Conservation (phyloP, 305 asterid genomes). For the Fraxinus dipetala region DNA sequence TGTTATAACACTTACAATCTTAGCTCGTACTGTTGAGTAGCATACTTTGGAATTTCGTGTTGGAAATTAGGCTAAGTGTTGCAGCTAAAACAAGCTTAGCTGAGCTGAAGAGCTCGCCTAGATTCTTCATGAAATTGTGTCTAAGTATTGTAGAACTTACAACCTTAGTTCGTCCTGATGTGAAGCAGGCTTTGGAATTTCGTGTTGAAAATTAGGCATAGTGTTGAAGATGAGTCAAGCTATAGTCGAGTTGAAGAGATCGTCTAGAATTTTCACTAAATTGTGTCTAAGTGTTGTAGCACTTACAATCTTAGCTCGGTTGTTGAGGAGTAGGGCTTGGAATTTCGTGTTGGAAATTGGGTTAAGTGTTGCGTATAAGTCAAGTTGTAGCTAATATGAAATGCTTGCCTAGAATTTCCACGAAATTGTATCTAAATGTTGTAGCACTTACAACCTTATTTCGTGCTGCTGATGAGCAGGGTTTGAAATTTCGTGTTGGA, state of each 20-base stretch:
- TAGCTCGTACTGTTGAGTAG: neutral
- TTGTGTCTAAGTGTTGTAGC: neutral
- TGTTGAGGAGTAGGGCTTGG: too few relatives aligned
- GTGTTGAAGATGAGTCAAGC: neutral
- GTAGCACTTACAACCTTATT: too few relatives aligned
- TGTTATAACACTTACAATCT: neutral
- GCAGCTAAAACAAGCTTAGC: too few relatives aligned
- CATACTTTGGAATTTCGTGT: too few relatives aligned
- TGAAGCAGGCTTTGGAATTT: neutral
- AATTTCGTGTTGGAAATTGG: too few relatives aligned
- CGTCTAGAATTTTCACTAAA: neutral
- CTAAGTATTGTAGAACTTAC: neutral
- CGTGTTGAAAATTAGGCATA: neutral
- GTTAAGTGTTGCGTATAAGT: too few relatives aligned
- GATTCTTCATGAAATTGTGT: neutral
- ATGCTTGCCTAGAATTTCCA: too few relatives aligned
- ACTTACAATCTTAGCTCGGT: too few relatives aligned
- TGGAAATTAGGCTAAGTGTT: neutral
- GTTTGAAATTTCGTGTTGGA: too few relatives aligned
- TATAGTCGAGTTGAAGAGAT: neutral
- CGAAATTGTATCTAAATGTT: too few relatives aligned
- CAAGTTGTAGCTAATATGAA: too few relatives aligned
- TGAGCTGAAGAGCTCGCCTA: neutral
- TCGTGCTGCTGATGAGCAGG: too few relatives aligned
- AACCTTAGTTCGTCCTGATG: neutral